Conservation (phyloP, 495 filamentous ascomycete species). For the Talaromyces nanjingensis region DNA sequence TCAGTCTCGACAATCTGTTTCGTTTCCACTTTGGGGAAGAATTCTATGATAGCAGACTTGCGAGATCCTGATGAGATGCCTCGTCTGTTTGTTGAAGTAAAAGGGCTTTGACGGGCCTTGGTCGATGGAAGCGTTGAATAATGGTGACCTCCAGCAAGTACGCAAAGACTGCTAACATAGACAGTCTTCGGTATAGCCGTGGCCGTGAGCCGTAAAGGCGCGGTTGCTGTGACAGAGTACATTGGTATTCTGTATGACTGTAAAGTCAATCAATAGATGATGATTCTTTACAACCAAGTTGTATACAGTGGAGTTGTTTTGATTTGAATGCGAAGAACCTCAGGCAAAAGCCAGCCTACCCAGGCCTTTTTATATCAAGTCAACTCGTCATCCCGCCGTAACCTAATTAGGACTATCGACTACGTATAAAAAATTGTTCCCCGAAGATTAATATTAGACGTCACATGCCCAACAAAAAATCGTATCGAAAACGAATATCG, state of each 20-base stretch:
- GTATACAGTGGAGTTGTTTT: neutral
- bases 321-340: neutral
- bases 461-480: slow-evolving; percentile 5
- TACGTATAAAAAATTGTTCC: neutral
- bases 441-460: neutral
- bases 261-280: neutral
- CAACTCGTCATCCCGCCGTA: neutral
- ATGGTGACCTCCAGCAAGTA: neutral
- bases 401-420: neutral
- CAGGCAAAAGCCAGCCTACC: neutral
- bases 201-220: slow-evolving; percentile 27
- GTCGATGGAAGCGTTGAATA: slow-evolving; percentile 1
- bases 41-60: slow-evolving; percentile 30
- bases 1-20: slow-evolving; percentile 30
- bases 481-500: neutral
- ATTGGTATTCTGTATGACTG: neutral
- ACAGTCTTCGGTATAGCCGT: slow-evolving; percentile 8
- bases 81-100: slow-evolving; percentile 12
- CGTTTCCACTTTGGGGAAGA: slow-evolving; percentile 29
- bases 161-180: neutral
- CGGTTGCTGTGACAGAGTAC: slow-evolving; percentile 16
- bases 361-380: slow-evolving; percentile 6
- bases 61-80: slow-evolving; percentile 25
- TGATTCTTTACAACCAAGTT: neutral
- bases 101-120: neutral